Base-by-base conservation (phyloP, 2,329 filamentous ascomycete species). In the Colletotrichum sp. region DNA sequence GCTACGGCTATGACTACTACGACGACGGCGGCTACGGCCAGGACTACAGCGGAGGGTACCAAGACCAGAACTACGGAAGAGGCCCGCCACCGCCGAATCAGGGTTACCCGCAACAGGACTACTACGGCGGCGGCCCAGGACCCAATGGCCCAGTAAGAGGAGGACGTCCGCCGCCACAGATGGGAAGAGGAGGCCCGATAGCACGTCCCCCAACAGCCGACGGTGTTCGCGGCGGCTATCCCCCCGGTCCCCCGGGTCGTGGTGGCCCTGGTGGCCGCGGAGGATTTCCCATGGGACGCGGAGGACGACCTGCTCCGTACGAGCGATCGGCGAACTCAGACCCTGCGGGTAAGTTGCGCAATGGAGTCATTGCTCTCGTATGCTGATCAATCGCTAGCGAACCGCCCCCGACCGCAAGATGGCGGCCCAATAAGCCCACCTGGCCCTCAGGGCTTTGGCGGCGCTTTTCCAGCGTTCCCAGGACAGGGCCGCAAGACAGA, bases 151-250 rank as follows among this genome's bases (percentile, higher is more conserved):
- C 84, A 9, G 85, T 85, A 27, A 85, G 86, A 66, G 86, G 87
- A 76, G 84, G 85, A 62, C 84, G 84, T 22, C 84, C 83, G 32
- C 86, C 87, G 64, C 86, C 87, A 72, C 82, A 83, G 34, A 85
- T 85, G 39, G 88, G 86, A 71, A 86, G 88, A 80, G 87, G 87
- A 32, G 88, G 85, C n/a, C 86, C 86, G 13, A 85, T 87, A 78
- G 83, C 83, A 74, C 84, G 88, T 67, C 83, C 86, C 64, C 84
- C 84, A 57, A 84, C 84, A 55, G 82, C 84, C 19, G 85, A 86
- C 77, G 83, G 82, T 39, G 81, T 82, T 32, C 84, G 82, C 57
- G 85, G 83, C 64, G 82, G 82, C 13, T 85, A 86, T 72, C 85
- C 86, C 22, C 83, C 85, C 32, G 83, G 84, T 66, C 85, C 86